Base-by-base conservation (phyloP, 257 asterid species). In the Nicotiana otophora region DNA sequence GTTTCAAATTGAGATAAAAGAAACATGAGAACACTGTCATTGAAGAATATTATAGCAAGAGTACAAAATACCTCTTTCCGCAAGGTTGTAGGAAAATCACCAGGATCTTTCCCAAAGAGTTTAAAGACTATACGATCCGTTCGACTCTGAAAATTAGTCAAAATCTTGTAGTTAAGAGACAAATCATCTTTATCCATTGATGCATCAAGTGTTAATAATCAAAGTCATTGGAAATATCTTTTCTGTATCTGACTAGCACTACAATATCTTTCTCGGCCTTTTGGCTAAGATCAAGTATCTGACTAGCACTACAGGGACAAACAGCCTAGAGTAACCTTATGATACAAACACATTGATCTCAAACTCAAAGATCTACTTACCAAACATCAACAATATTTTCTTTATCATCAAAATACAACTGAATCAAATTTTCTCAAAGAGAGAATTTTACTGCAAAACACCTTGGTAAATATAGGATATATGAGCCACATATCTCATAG, bases 81-180 rank as follows among this genome's bases (percentile, higher is more conserved):
- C 77, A 95, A 87, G 82, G 97, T 82, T 30, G 91, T 92, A 11
- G 99, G 99, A 86, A 94, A 86, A 77, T 95, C 96, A 86, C 97
- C 89, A 33, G 99, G 99, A 89, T 95, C 96, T 91, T 95, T 95
- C 86, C 92, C 99, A 88, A 95, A 95, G 84, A 95, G 90, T 86
- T 95, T 95, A 89, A 95, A 95, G 82, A 89, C 86, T 74, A 95
- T 92, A 76, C 95, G 90, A 55, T 97, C 99, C 36, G 93, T 94
- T 5, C 97, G 98, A 88, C 94, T 97, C 99, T 95, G 79, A 67
- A 82, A 20, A 77, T 85, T 84, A 74, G 74, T 72, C 51, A 15
- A 84, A 82, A 36, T 74, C 80, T 63, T 14, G 54, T 68, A 23
- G 20, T 26, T 64, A 80, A 51, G 63, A 51, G 80, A 75, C 17